A percentile compares a stretch with the other conserved stretches of the same genome.
These are phyloP conservation scores for Aspergillus avenaceus DNA, from an alignment of 495 filamentous ascomycete species.

Conservation along the genomic window DNA sequence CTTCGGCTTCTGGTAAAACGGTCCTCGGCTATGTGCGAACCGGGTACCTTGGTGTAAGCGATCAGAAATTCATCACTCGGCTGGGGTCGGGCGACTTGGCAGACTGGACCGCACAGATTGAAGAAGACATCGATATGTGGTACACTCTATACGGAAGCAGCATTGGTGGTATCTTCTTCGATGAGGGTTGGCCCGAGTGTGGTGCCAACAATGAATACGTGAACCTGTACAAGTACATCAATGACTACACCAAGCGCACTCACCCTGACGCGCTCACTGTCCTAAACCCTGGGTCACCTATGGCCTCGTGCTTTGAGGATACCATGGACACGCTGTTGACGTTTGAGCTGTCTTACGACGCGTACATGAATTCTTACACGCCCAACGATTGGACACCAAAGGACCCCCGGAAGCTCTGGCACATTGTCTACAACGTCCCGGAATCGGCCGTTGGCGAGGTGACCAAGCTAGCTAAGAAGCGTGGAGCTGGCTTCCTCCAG, in stretches of 20 bases:
- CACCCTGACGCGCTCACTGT: conserved; percentile 11
- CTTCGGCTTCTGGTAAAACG: conserved; percentile 7
- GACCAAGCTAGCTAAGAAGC: background rate
- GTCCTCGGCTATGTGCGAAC: conserved; percentile 21
- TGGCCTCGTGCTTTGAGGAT: conserved; percentile 12
- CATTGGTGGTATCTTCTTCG: conserved; percentile 21
- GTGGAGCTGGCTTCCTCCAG: conserved; percentile 7
- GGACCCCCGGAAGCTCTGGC: conserved; percentile 17
- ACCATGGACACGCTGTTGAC: conserved; percentile 16
- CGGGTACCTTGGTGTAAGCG: conserved; percentile 19
- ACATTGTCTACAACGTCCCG: conserved; percentile 13
- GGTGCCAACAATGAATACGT: conserved; percentile 10
- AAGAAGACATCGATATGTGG: conserved; percentile 21
- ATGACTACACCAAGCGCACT: conserved; percentile 9
- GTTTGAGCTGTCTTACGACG: conserved; percentile 7
- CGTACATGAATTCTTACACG: conserved; percentile 6
- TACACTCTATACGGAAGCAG: conserved; percentile 11
- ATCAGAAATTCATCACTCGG: conserved; percentile 14
- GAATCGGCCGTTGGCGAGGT: background rate
- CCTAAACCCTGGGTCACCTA: conserved; percentile 12
- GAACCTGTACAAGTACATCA: conserved; percentile 12
- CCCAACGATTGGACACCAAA: conserved; percentile 16
- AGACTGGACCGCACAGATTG: conserved; percentile 17
- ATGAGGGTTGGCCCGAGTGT: conserved; percentile 20
- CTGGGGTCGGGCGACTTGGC: conserved; percentile 12